Conservation (phyloP, 495 filamentous ascomycete species). For the Talaromyces trachyspermus region DNA sequence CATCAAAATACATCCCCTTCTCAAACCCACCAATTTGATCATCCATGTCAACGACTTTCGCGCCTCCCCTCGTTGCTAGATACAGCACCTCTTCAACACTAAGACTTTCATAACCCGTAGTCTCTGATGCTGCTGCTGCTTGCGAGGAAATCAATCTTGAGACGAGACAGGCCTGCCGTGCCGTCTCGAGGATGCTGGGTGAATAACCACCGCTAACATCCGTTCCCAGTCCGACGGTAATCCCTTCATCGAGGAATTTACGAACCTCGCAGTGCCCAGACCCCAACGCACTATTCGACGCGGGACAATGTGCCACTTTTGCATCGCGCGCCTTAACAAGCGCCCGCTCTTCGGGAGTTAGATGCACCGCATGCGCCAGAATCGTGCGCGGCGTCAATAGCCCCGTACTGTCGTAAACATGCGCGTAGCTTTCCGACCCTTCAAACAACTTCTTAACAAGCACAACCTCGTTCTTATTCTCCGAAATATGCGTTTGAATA, state of each 20-base stretch:
- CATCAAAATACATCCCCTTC: slow-evolving; percentile 85
- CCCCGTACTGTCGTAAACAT: slow-evolving; percentile 67
- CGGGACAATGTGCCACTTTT: slow-evolving; percentile 79
- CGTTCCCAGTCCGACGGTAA: slow-evolving; percentile 79
- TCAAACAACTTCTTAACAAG: slow-evolving; percentile 71
- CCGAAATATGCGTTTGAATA: slow-evolving; percentile 87
- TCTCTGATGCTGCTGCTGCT: slow-evolving; percentile 2
- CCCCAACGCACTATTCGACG: slow-evolving; percentile 72
- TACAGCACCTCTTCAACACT: slow-evolving; percentile 83
- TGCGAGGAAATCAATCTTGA: slow-evolving; percentile 42
- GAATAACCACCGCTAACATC: slow-evolving; percentile 85
- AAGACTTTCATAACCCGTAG: slow-evolving; percentile 23
- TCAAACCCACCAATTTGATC: slow-evolving; percentile 68
- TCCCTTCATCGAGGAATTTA: slow-evolving; percentile 60
- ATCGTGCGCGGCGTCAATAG: slow-evolving; percentile 69
- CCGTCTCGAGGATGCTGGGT: slow-evolving; percentile 69
- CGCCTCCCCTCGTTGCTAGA: slow-evolving; percentile 75
- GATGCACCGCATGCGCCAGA: slow-evolving; percentile 79
- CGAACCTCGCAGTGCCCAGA: slow-evolving; percentile 68
- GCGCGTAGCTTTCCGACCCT: slow-evolving; percentile 52
- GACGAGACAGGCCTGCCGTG: slow-evolving; percentile 68
- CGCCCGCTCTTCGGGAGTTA: slow-evolving; percentile 53
- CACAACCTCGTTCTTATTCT: slow-evolving; percentile 66
- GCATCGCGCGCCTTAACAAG: slow-evolving; percentile 52
- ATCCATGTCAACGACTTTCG: slow-evolving; percentile 63